These are phyloP conservation scores for Albatrellus ellisii DNA, from an alignment of 768 basidiomycete genomes.

Conservation along the genomic window DNA sequence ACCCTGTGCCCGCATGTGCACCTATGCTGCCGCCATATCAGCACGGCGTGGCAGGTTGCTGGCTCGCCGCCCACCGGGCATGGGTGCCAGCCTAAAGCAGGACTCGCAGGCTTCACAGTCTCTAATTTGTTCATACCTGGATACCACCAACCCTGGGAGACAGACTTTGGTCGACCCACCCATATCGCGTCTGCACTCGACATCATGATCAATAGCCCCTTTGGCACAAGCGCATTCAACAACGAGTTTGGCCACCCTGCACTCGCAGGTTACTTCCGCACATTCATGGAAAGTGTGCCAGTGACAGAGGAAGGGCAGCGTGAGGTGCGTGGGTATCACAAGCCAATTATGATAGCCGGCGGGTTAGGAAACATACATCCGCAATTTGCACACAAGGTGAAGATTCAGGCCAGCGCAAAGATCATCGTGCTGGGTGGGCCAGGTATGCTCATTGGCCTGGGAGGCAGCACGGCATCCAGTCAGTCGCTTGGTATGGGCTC, in stretches of 20 bases:
- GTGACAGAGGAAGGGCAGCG: constrained; percentile 30
- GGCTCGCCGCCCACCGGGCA: no score
- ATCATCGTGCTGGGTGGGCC: constrained; percentile 92
- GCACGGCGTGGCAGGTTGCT: no score
- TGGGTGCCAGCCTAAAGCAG: constrained; percentile 94
- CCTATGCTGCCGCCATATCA: no score
- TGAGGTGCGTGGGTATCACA: constrained; percentile 92
- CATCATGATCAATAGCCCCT: constrained; percentile 94
- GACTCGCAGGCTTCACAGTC: constrained; percentile 83
- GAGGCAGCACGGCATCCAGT: constrained; percentile 92
- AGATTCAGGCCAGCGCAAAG: constrained; percentile 71
- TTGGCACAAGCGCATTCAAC: constrained; percentile 93
- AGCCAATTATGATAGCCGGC: constrained; percentile 99
- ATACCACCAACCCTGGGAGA: constrained; percentile 90
- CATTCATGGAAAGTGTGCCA: constrained; percentile 72
- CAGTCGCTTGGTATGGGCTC: constrained; percentile 84
- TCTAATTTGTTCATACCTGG: constrained; percentile 91
- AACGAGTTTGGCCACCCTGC: constrained; percentile 97
- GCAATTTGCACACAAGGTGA: constrained; percentile 63
- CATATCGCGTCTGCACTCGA: constrained; percentile 91
- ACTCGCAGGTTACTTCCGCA: constrained; percentile 87
- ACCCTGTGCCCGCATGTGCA: no score
- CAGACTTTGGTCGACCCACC: constrained; percentile 75
- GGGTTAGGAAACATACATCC: constrained; percentile 90
- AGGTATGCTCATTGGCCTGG: constrained; percentile 90